phyloP scores from a whole-genome alignment of 2,329 filamentous ascomycete species.

The Decorospora gaudefroyi region DNA sequence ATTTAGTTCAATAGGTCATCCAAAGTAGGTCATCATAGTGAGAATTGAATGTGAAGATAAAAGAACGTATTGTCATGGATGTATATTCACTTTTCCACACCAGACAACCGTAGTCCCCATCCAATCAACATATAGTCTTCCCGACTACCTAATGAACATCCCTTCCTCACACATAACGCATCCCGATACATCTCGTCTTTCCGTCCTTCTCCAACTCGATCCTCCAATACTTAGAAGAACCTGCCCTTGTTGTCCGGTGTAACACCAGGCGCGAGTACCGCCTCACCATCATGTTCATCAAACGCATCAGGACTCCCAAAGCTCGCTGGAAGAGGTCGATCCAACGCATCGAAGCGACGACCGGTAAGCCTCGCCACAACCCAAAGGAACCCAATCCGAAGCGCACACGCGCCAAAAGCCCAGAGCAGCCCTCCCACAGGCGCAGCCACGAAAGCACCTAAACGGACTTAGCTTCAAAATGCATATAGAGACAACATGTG shows the following conservation, averaged over 20 bases:
- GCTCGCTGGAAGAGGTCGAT: constrained; percentile 48
- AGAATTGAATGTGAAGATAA: no score
- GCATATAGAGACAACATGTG: no score
- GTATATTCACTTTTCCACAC: no score
- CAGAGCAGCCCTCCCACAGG: constrained; percentile 76
- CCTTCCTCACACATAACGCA: no score
- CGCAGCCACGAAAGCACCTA: constrained; percentile 74
- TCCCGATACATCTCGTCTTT: no score
- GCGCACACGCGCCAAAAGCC: constrained; percentile 65
- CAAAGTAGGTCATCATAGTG: no score
- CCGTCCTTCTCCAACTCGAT: no score
- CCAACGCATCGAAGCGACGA: constrained; percentile 68
- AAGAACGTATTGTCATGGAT: no score
- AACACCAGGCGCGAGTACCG: constrained; percentile 33
- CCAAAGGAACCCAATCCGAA: constrained; percentile 65
- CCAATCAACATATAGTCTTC: no score
- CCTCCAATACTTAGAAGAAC: constrained; percentile 37
- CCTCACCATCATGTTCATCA: constrained; percentile 34
- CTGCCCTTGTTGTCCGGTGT: constrained; percentile 33
- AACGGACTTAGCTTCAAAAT: constrained; percentile 7
- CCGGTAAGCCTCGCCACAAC: constrained; percentile 62
- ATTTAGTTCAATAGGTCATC: no score
- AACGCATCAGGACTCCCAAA: constrained; percentile 15
- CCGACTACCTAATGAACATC: no score
- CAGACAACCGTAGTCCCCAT: no score